phyloP scores from a whole-genome alignment of 805 yeast species.

The Yamadazyma olivae region DNA sequence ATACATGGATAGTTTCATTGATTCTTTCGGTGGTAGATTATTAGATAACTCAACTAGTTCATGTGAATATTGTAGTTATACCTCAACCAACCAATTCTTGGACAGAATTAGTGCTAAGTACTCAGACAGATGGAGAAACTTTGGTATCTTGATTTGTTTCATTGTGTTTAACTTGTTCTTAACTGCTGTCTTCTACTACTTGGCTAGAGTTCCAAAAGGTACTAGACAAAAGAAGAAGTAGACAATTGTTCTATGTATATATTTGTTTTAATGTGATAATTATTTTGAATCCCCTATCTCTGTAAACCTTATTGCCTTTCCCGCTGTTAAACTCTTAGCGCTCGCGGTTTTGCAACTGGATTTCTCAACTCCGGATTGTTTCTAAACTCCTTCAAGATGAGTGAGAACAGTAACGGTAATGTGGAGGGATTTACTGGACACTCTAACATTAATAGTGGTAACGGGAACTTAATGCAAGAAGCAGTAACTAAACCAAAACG shows the following conservation, averaged over 20 bases:
- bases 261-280: too few relatives aligned
- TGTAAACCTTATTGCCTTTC: too few relatives aligned
- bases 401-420: too few relatives aligned
- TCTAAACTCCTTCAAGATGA: not conserved
- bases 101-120: constrained; percentile 39
- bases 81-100: constrained; percentile 59
- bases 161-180: constrained; percentile 31
- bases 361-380: too few relatives aligned
- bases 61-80: constrained; percentile 62
- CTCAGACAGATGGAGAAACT: constrained; percentile 64
- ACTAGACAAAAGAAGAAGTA: constrained; percentile 31
- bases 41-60: constrained; percentile 40
- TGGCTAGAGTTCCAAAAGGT: constrained; percentile 72
- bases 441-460: constrained; percentile 1
- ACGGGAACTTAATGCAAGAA: too few relatives aligned
- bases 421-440: too few relatives aligned
- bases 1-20: constrained; percentile 22
- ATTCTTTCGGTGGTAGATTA: constrained; percentile 44
- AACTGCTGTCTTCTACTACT: constrained; percentile 46
- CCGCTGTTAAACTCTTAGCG: too few relatives aligned
- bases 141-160: constrained; percentile 48
- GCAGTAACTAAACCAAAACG: constrained; percentile 18
- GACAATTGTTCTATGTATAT: too few relatives aligned
- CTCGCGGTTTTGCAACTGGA: too few relatives aligned
- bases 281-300: too few relatives aligned